A percentile compares a stretch with the other conserved stretches of the same genome.
These are phyloP conservation scores for Exophiala dermatitidis DNA, from an alignment of 2,329 filamentous ascomycete genomes.

Conservation along the genomic window DNA sequence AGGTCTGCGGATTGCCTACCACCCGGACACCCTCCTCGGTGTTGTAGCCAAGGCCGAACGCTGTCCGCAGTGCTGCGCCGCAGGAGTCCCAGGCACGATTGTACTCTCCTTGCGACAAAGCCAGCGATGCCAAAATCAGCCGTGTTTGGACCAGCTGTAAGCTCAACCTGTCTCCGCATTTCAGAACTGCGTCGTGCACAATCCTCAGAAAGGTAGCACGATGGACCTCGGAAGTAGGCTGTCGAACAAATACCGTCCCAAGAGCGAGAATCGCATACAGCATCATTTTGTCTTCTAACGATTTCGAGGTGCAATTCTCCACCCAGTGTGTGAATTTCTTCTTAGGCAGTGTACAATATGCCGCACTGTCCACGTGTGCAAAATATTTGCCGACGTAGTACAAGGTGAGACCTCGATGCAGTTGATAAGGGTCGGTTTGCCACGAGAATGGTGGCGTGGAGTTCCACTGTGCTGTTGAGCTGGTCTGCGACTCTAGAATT, in stretches of 20 bases:
- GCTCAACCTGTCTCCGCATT: constrained; percentile 46
- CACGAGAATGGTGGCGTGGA: constrained; percentile 31
- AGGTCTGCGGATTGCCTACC: constrained; percentile 40
- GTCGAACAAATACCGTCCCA: constrained; percentile 48
- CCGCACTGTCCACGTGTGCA: constrained; percentile 47
- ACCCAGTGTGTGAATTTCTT: constrained; percentile 51
- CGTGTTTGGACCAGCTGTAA: constrained; percentile 61
- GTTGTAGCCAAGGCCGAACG: constrained; percentile 56
- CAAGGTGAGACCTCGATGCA: constrained; percentile 44
- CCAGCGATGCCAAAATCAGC: constrained; percentile 60
- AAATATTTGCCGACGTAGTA: constrained; percentile 53
- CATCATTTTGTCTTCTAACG: constrained; percentile 51
- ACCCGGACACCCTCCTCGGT: constrained; percentile 50
- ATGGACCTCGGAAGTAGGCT: constrained; percentile 37
- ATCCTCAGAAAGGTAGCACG: constrained; percentile 48
- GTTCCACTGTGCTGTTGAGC: constrained; percentile 4
- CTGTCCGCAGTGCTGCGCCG: constrained; percentile 54
- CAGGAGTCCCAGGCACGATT: constrained; percentile 58
- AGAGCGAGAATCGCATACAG: constrained; percentile 54
- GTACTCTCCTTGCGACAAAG: constrained; percentile 54
- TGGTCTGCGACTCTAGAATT: constrained; percentile 1
- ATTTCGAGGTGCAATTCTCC: constrained; percentile 42
- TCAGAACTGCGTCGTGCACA: constrained; percentile 51
- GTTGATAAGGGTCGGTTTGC: constrained; percentile 49
- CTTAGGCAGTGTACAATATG: constrained; percentile 51